Base-by-base conservation (phyloP, 192 early-diverging fungal species). In the Dissophora ornata region DNA sequence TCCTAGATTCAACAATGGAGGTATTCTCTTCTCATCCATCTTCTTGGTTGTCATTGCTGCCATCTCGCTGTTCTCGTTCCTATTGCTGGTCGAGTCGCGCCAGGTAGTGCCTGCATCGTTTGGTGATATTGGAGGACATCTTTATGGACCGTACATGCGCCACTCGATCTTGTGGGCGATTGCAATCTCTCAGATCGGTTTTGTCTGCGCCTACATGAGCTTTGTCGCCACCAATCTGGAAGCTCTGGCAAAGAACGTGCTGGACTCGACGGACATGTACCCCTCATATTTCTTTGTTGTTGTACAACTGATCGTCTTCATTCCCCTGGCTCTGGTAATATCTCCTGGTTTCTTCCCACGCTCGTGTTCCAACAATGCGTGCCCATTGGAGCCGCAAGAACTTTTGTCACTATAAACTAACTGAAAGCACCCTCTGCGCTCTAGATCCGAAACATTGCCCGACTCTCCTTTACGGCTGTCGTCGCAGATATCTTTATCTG, bases 401-500 rank as follows among this genome's bases (percentile, higher is more conserved):
- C n/a, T n/a, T n/a, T n/a, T 38, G 36, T 38, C 36, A 13, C 36
- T 38, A 9, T 38, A 38, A 38, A 38, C 36, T 38, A 38, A 38
- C 36, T 13, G 36, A 6, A 38, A 13, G 13, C 13, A 38, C 4
- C 47, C 36, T 0, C 26, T 50, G 0, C 11, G 26, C 8, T 15
- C 24, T 62, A 77, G 73, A 94, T 98, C 57, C 91, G 96, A 33
- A 91, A 88, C 57, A 98, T 98, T 85, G 92, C 94, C 57, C 90
- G 91, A 63, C 90, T 98, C 71, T 92, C 92, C 1, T 84, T 90
- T 47, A 88, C 94, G 29, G 93, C 95, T 13, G 84, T 97, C 18
- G 83, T 98, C 46, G 97, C 95, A 24, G 95, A 97, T 81, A 82
- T 93, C 5, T 98, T 98, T 68, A 97, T 98, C 62, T 83, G 97